Base-by-base conservation (phyloP, 2,329 filamentous ascomycete genomes). In the Diaporthe sp. region DNA sequence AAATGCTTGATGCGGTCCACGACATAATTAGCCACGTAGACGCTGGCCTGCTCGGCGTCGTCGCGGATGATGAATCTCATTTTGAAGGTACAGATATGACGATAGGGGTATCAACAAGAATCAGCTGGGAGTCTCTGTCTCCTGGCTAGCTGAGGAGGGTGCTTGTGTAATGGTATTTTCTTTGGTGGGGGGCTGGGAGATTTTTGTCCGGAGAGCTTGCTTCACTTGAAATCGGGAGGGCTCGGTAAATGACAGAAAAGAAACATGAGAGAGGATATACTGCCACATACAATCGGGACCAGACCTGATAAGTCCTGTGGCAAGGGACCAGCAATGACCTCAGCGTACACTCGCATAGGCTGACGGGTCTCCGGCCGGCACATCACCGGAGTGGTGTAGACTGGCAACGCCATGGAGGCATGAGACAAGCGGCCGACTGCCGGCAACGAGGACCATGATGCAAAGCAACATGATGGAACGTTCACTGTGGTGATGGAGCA, bases 11-110 rank as follows among this genome's bases (percentile, higher is more conserved):
- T 94, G 76, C 92, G 90, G 79, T 92, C 91, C 83, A 94, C 89
- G 76, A 95, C 92, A 83, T 95, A 94, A 81, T 93, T 89, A 72
- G 93, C 92, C 76, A 94, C 90, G 82, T 93, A 94, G 79, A 89
- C 86, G 72, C 92, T 92, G 61, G 92, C 92, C 71, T 87, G 84
- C 72, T 86, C 84, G 76, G 90, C 87, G 78, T 93, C 87, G 79
- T 94, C 90, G 80, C 92, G 88, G 80, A 95, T 91, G 82, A 95
- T 94, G 79, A 95, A 90, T 84, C 92, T 90, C 93, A 93, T 95
- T 75, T 75, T 81, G 79, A 60, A 33, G 54, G 19, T 50, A 64
- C 45, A 47, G 70, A 30, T 33, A 30, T 22, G 22, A 74, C 35
- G 57, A 47, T 35, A 38, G 25, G 22, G 15, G 25, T 38, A 7